Base-by-base conservation (phyloP, 768 basidiomycete species). In the Russula sp. region DNA sequence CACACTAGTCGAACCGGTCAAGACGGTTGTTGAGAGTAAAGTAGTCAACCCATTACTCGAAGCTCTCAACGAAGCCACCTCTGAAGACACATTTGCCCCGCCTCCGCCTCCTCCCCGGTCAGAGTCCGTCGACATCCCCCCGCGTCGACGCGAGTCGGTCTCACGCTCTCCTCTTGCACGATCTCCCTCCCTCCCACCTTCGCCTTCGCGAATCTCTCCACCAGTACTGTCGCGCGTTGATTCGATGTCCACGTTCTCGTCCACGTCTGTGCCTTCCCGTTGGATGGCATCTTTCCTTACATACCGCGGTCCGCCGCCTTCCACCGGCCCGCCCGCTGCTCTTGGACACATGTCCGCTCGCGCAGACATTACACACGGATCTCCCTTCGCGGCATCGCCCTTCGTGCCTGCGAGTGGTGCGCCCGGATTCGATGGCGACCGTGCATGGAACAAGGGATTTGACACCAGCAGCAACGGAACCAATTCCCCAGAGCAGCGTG, bases 341-440 rank as follows among this genome's bases (percentile, higher is more conserved):
- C 22, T 46, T 18, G 36, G 44, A n/a, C 59, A 59, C 2, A 42
- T 28, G n/a, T n/a, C n/a, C n/a, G n/a, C n/a, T 28, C 67, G 70
- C 52, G 50, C 65, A 1, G 66, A 69, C 20, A 74, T 76, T 53
- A 75, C 73, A 1, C 81, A 84, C 57, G 78, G 79, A 0, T 80
- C 83, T 5, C 84, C 86, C 0, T 87, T 87, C 62, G 76, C 76
- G 0, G 69, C 78, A 11, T 71, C 77, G 36, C 75, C 76, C 2
- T 80, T 80, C 72, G 75, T 76, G 20, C 81, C 75, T 55, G 80
- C 86, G 0, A 76, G 78, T 71, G 57, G 92, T n/a, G 92, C 92
- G 0, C 92, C 92, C 0, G 92, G 90, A 6, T 92, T 87, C 68
- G 78, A 74, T 16, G 88, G 88, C 0, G 88, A 89, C 53, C 74